A percentile compares a stretch with the other conserved stretches of the same genome.
These are phyloP conservation scores for Monosporascus sp. DNA, from an alignment of 2,329 filamentous ascomycete species.

Conservation along the genomic window DNA sequence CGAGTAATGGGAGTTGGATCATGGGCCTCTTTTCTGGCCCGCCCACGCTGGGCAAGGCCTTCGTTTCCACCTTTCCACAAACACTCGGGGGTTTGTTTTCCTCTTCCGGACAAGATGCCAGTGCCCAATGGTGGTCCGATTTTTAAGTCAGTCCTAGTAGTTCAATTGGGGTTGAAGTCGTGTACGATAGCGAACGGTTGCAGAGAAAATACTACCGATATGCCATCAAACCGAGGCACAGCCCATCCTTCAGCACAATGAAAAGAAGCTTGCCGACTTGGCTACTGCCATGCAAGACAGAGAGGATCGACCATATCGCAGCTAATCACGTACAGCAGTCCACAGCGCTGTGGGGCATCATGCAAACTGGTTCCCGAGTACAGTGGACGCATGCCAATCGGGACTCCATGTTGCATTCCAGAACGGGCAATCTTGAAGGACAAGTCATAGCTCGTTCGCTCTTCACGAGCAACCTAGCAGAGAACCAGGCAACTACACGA, in stretches of 20 bases:
- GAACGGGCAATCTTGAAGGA: not conserved
- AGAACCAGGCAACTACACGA: too few relatives aligned
- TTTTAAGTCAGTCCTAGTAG: slow-evolving; percentile 10
- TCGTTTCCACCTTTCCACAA: slow-evolving; percentile 10
- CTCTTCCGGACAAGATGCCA: slow-evolving; percentile 20
- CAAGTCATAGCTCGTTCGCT: not conserved
- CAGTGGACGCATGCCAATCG: not conserved
- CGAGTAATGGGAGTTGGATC: slow-evolving; percentile 2
- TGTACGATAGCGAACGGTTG: not conserved
- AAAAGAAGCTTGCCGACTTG: not conserved
- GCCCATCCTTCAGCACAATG: not conserved
- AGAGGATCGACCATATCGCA: not conserved
- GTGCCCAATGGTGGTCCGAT: slow-evolving; percentile 20
- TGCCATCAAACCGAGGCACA: not conserved
- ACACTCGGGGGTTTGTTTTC: slow-evolving; percentile 5
- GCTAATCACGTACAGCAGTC: not conserved
- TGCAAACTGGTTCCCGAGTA: not conserved
- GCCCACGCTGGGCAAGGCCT: slow-evolving; percentile 13
- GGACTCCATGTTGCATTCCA: not conserved
- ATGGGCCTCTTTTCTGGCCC: slow-evolving; percentile 13
- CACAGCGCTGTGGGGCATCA: not conserved
- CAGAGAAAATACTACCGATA: not conserved
- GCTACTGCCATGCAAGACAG: not conserved
- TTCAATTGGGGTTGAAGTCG: slow-evolving; percentile 19
- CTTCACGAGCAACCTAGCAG: too few relatives aligned